These are phyloP conservation scores for Cutaneotrichosporon cavernicola DNA, from an alignment of 1,284 basidiomycete genomes.

Conservation along the genomic window DNA sequence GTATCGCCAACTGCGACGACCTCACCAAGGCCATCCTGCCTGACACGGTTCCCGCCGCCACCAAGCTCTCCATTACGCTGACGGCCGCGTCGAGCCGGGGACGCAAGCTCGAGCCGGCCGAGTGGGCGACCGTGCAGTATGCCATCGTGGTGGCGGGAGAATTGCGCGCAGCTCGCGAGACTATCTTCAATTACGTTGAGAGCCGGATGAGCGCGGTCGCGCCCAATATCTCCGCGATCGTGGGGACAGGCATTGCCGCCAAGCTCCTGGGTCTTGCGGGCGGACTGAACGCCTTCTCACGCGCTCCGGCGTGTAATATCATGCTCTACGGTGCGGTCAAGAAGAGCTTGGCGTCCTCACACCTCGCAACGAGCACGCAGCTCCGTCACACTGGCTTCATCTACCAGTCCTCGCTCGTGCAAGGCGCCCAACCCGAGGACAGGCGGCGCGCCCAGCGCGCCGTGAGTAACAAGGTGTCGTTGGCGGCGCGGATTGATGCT, in stretches of 20 bases:
- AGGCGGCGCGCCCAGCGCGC: constrained; percentile 89
- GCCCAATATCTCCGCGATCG: constrained; percentile 95
- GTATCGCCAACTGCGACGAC: constrained; percentile 81
- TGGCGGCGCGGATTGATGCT: constrained; percentile 91
- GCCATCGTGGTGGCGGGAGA: constrained; percentile 86
- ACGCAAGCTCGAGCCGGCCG: constrained; percentile 64
- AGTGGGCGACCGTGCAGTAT: constrained; percentile 77
- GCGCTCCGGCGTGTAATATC: constrained; percentile 94
- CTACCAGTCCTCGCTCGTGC: constrained; percentile 85
- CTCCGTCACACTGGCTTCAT: constrained; percentile 95
- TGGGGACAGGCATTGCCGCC: constrained; percentile 96
- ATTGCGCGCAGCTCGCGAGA: constrained; percentile 82
- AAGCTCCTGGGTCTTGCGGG: constrained; percentile 97
- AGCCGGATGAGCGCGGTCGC: constrained; percentile 97
- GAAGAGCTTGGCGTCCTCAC: constrained; percentile 80
- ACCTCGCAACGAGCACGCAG: constrained; percentile 62
- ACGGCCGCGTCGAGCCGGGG: constrained; percentile 90
- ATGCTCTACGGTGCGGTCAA: constrained; percentile 91
- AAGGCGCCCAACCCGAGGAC: constrained; percentile 84
- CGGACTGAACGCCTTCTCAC: constrained; percentile 82
- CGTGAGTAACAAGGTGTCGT: constrained; percentile 83
- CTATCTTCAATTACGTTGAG: constrained; percentile 98
- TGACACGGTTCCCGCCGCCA: constrained; percentile 80
- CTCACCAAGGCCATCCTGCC: constrained; percentile 77
- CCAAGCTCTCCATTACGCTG: constrained; percentile 93